Evolutionary conservation across 768 basidiomycete genomes (phyloP).

Genomic region (Mycena crocata): DNA sequence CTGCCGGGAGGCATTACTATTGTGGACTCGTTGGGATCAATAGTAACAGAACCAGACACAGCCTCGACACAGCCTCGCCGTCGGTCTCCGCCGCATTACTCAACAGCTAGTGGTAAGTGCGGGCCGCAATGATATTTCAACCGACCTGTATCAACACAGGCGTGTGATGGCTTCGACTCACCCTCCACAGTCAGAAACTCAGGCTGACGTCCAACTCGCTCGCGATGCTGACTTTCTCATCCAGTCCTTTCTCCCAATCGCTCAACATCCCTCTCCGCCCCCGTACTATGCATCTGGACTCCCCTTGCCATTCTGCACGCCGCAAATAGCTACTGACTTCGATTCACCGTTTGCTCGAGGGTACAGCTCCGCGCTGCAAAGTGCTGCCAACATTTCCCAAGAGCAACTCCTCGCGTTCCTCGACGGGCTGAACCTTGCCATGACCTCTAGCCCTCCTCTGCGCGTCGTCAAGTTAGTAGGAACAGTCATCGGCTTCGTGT

Average conservation of each 20-base stretch:
- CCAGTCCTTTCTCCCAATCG: conserved; percentile 19
- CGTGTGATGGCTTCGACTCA: no score
- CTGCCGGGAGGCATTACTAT: no score
- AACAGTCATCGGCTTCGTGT: conserved; percentile 38
- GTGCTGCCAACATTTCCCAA: conserved; percentile 30
- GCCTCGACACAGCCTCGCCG: no score
- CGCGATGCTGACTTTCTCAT: conserved; percentile 32
- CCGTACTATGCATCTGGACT: not conserved
- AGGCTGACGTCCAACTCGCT: conserved; percentile 12
- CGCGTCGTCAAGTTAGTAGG: conserved; percentile 35
- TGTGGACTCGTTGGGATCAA: no score
- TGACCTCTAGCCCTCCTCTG: conserved; percentile 38
- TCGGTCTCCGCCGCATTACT: no score
- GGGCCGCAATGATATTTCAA: no score
- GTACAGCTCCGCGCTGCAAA: conserved; percentile 29
- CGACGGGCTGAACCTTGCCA: conserved; percentile 40
- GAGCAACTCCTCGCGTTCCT: conserved; percentile 36
- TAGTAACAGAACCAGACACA: no score
- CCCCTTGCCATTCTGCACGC: conserved; percentile 34
- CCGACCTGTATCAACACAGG: no score
- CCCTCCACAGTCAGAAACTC: no score
- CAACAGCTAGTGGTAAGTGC: no score
- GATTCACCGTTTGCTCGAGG: conserved; percentile 39
- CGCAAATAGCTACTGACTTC: conserved; percentile 35
- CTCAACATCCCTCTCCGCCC: not conserved